Evolutionary conservation across 352 stramenopile genomes (phyloP), one percentile per base, ranked within the genome.

Genomic region (Phytophthora pinifolia): DNA sequence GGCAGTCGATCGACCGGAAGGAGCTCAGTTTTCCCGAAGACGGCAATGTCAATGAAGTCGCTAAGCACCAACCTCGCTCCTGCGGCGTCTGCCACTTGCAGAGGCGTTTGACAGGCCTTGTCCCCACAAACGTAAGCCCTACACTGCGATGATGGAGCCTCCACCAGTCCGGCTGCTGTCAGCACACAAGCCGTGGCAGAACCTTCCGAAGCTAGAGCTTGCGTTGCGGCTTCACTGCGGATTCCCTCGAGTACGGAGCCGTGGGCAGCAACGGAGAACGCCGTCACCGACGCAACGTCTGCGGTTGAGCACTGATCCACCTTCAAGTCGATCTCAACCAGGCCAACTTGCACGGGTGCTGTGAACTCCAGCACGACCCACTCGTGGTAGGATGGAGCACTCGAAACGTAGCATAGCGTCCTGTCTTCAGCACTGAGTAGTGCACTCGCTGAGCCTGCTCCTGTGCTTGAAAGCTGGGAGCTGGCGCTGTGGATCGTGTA

Each of bases 401-500:
- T 52, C 4, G 68, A 65, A 4, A 84, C 44, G 37, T 88, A 92
- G 37, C 79, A 92, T 32, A 54, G 2, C 2, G 43, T 46, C 6
- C 27, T 55, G 10, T 70, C 46, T 1, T 65, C 53, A 12, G 62
- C 39, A 9, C 60, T 72, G 10, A 65, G 42, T 2, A 89, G 41
- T 0, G 71, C 51, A 6, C 25, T 48, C 0, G 73, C 73, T 18
- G 79, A 83, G 1, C 75, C 79, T 13, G 52, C n/a, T 12, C 76
- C 76, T 13, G 41, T 62, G 1, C 22, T 36, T 2, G 66, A 41
- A 1, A 62, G 33, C 45, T 90, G 76, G 0, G 82, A 89, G 42
- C 82, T 92, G 1, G 74, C 63, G 27, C 78, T 88, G 36, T 89
- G 74, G 18, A 92, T 79, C 7, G 54, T 67, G 48, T 83, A 89